Evolutionary conservation across 2,329 filamentous ascomycete genomes (phyloP), one percentile per base, ranked within the genome.

Genomic region (Coniosporium uncinatum): DNA sequence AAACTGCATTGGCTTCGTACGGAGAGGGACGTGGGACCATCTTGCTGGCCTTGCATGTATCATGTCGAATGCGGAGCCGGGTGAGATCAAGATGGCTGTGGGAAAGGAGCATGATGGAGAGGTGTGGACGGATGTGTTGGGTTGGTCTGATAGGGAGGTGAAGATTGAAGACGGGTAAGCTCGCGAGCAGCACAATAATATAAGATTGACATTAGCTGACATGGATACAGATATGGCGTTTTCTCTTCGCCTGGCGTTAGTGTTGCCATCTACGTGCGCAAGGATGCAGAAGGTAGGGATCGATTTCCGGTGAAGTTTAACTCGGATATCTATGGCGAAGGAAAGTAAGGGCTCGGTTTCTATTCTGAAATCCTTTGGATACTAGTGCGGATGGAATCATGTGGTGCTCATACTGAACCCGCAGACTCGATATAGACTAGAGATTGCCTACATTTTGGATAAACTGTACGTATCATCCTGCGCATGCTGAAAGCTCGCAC

Each of bases 51-150:
- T 40, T 46, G 49, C 17, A 53, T 76, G 74, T 17, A 59, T 83
- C 5, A 67, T 83, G 59, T 78, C 70, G 34, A 78, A 76, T 48
- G 63, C 64, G 2, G 65, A 63, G 31, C 59, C 65, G 13, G 62
- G 59, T 8, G 59, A 67, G 45, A 79, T 78, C 53, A 70, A 64
- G 45, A 85, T 86, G 81, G 73, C 69, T 45, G 77, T 84, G 13
- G 82, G 81, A 0, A 57, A 67, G 38, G 60, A 62, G 37, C 77
- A 81, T 53, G 67, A 67, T 1, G 79, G 76, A 0, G 76, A 85
- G 60, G 57, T 63, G 31, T 85, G 81, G 81, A 79, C 75, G 0
- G 81, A 86, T 61, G 53, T 85, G 2, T 56, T 81, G 39, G 72
- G 65, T 5, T 76, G 72, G 70, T 68, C 70, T 42, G 52, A 73